Conservation (phyloP, 2,329 filamentous ascomycete species). For the Hymenoscyphus linearis region DNA sequence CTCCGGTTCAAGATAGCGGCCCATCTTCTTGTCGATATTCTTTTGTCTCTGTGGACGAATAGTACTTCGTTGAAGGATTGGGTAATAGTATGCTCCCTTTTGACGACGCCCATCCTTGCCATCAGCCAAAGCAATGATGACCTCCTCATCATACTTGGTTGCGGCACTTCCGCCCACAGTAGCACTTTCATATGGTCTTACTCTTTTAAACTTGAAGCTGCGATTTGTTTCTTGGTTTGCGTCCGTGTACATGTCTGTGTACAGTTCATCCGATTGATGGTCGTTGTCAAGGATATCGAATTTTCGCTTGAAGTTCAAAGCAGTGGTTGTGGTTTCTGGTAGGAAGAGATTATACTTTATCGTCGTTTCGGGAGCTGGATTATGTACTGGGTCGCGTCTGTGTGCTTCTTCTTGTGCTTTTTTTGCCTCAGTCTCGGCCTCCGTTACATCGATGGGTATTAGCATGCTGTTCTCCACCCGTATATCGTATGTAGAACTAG, state of each 20-base stretch:
- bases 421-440: slow-evolving; percentile 46
- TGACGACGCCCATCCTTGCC: slow-evolving; percentile 45
- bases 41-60: slow-evolving; percentile 59
- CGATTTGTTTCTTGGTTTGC: slow-evolving; percentile 35
- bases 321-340: slow-evolving; percentile 42
- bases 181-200: slow-evolving; percentile 60
- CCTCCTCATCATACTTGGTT: slow-evolving; percentile 59
- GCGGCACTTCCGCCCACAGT: slow-evolving; percentile 48
- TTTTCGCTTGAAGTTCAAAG: slow-evolving; percentile 52
- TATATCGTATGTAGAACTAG: slow-evolving; percentile 48
- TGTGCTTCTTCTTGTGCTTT: slow-evolving; percentile 47
- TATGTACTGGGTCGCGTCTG: slow-evolving; percentile 50
- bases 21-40: slow-evolving; percentile 48
- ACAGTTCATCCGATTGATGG: slow-evolving; percentile 48
- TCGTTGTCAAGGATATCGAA: slow-evolving; percentile 54
- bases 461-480: slow-evolving; percentile 58
- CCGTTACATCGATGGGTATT: slow-evolving; percentile 51
- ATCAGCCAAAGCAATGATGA: slow-evolving; percentile 54
- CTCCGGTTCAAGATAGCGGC: slow-evolving; percentile 35
- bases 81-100: slow-evolving; percentile 63
- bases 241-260: slow-evolving; percentile 38
- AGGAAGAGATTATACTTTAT: slow-evolving; percentile 67
- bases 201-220: slow-evolving; percentile 56
- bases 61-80: slow-evolving; percentile 58
- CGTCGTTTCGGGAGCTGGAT: slow-evolving; percentile 50